A percentile compares a stretch with the other conserved stretches of the same genome.
Conservation (phyloP, 179 eudicot genomes). For the Silene coronaria region DNA sequence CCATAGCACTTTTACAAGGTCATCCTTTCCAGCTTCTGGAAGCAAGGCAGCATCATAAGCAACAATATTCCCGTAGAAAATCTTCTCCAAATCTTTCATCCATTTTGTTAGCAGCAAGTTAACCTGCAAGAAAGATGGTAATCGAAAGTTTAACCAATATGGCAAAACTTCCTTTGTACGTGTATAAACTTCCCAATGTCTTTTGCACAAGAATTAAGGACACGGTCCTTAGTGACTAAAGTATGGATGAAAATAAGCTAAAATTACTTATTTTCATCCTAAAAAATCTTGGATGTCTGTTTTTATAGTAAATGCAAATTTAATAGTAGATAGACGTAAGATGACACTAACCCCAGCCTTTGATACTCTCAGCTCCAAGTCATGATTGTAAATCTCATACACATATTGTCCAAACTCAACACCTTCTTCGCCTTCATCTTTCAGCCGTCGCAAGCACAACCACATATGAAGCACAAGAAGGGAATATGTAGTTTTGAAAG, state of each 20-base stretch:
- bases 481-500: constrained; percentile 82
- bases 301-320: constrained; percentile 3
- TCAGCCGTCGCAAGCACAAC: constrained; percentile 85
- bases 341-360: constrained; percentile 88
- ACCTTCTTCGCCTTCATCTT: constrained; percentile 90
- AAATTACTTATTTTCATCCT: not conserved
- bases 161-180: not conserved
- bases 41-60: constrained; percentile 84
- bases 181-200: not conserved
- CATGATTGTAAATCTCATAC: constrained; percentile 94
- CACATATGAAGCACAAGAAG: constrained; percentile 94
- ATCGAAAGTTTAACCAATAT: not conserved
- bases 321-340: constrained; percentile 4
- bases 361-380: constrained; percentile 87
- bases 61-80: constrained; percentile 91
- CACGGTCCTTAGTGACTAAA: not conserved
- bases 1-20: constrained; percentile 63
- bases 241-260: not conserved
- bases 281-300: not conserved
- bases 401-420: constrained; percentile 86
- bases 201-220: not conserved
- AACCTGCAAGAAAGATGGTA: constrained; percentile 51
- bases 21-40: constrained; percentile 83
- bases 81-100: constrained; percentile 98
- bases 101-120: constrained; percentile 76